phyloP scores from a whole-genome alignment of 176 grass and related monocot genomes.

The Eleusine indica region DNA sequence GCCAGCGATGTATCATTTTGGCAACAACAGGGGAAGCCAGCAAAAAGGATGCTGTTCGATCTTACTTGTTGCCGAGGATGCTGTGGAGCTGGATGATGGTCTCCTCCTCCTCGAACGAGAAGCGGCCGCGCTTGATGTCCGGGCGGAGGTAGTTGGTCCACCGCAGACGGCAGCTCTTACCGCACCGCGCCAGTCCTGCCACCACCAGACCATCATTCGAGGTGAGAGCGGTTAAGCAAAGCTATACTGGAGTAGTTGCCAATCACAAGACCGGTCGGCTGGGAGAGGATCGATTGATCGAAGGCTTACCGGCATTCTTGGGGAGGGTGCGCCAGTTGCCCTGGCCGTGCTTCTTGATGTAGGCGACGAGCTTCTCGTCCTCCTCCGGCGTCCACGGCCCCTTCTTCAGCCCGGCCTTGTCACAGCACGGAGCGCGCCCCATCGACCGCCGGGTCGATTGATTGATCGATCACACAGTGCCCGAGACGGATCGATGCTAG shows the following conservation, averaged over 20 bases:
- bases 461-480: not conserved
- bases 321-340: conserved; percentile 94
- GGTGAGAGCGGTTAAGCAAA: not conserved
- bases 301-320: conserved; percentile 78
- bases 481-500: not conserved
- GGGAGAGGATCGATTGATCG: no score
- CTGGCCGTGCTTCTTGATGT: conserved; percentile 85
- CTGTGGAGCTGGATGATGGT: conserved; percentile 95
- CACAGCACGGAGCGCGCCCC: conserved; percentile 93
- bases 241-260: no score
- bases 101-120: conserved; percentile 99
- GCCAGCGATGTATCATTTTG: not conserved
- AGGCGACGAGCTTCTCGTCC: conserved; percentile 92
- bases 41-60: not conserved
- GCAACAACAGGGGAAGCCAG: not conserved
- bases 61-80: conserved; percentile 98
- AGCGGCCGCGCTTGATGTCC: conserved; percentile 94
- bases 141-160: conserved; percentile 96
- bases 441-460: conserved; percentile 21
- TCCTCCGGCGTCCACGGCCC: conserved; percentile 94
- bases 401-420: conserved; percentile 84
- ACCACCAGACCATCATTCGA: not conserved
- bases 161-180: conserved; percentile 97
- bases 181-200: conserved; percentile 81
- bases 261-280: no score